Evolutionary conservation across 257 asterid species (phyloP).

Genomic region (Fraxinus cuspidata): DNA sequence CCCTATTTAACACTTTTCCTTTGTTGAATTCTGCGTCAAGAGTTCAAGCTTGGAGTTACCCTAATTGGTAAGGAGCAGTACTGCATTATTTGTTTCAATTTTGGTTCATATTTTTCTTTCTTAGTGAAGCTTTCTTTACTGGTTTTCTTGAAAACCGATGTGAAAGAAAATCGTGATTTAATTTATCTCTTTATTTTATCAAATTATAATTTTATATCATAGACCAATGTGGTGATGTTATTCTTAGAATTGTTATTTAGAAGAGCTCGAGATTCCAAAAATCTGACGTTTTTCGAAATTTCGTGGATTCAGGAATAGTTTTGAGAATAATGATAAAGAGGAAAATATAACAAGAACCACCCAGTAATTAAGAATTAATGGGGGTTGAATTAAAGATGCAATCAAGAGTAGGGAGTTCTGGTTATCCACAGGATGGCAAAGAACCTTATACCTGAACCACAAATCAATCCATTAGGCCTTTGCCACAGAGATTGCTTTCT

Average conservation of each 20-base stretch:
- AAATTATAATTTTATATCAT: constrained; percentile 18
- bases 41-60: constrained; percentile 21
- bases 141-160: constrained; percentile 22
- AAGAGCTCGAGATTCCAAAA: background rate
- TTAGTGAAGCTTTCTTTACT: constrained; percentile 8
- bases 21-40: constrained; percentile 7
- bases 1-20: constrained; percentile 21
- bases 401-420: constrained; percentile 63
- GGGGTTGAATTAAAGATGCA: constrained; percentile 51
- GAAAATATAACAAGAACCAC: too few relatives aligned
- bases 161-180: background rate
- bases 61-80: constrained; percentile 27
- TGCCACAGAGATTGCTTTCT: constrained; percentile 68
- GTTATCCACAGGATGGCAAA: constrained; percentile 58
- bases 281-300: constrained; percentile 22
- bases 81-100: background rate
- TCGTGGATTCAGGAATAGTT: constrained; percentile 24
- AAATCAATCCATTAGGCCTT: constrained; percentile 52
- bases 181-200: background rate
- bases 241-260: constrained; percentile 2
- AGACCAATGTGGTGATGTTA: constrained; percentile 19
- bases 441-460: constrained; percentile 37
- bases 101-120: constrained; percentile 14
- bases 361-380: background rate
- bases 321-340: background rate